Conservation (phyloP, 2,329 filamentous ascomycete genomes). For the Cryphonectria nitschkei region DNA sequence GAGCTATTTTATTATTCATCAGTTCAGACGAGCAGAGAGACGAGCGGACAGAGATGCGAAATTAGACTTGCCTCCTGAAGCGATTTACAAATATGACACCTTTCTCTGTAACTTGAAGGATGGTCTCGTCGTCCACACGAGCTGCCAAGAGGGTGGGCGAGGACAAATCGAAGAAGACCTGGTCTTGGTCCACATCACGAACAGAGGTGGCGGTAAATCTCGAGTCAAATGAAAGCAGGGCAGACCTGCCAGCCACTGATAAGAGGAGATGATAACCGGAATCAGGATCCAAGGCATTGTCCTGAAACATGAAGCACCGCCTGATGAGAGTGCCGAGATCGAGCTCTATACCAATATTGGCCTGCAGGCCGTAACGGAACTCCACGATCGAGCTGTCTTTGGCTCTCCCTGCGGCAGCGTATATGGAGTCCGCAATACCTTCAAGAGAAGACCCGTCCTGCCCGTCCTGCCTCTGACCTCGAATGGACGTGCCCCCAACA, state of each 20-base stretch:
- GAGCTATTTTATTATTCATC: slow-evolving; percentile 12
- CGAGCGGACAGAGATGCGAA: not conserved
- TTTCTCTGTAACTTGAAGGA: slow-evolving; percentile 60
- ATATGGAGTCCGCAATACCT: slow-evolving; percentile 59
- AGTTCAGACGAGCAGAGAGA: not conserved
- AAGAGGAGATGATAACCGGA: slow-evolving; percentile 49
- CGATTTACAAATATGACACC: slow-evolving; percentile 46
- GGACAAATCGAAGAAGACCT: slow-evolving; percentile 53
- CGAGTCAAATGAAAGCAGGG: slow-evolving; percentile 51
- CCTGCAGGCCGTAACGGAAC: slow-evolving; percentile 70
- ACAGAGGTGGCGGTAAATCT: slow-evolving; percentile 45
- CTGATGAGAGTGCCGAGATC: slow-evolving; percentile 54
- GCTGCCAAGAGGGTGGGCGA: slow-evolving; percentile 56
- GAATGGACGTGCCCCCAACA: slow-evolving; percentile 29
- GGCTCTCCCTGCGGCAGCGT: slow-evolving; percentile 68
- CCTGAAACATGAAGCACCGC: slow-evolving; percentile 56
- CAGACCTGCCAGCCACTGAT: slow-evolving; percentile 53
- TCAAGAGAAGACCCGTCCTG: slow-evolving; percentile 50
- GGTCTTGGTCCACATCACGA: slow-evolving; percentile 45
- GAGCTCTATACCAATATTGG: slow-evolving; percentile 64
- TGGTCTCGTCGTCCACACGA: slow-evolving; percentile 40
- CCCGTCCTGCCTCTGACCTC: slow-evolving; percentile 24
- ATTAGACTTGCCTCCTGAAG: slow-evolving; percentile 42
- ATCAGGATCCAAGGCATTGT: slow-evolving; percentile 30
- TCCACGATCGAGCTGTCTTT: slow-evolving; percentile 67